Percentiles rank a stretch among this genome's conserved stretches.
Conservation (phyloP, 345 rosid genomes). For the Brassica cretica region DNA sequence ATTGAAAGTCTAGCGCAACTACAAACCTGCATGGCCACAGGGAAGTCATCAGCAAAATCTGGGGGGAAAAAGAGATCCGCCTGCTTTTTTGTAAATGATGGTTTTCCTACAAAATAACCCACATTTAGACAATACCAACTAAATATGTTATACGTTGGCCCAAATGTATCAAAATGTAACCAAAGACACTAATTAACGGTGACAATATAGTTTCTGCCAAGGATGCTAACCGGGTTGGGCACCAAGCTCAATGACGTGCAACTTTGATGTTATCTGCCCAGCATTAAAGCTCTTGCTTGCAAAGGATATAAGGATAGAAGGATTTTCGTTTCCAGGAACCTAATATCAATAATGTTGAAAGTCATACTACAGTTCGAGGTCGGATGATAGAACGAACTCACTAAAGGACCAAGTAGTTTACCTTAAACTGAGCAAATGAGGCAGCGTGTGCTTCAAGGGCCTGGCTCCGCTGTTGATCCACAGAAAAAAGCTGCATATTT, state of each 20-base stretch:
- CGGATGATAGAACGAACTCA: not conserved
- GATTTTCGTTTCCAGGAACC: conserved; percentile 97
- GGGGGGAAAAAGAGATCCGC: conserved; percentile 99
- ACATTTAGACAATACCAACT: conserved; percentile 6
- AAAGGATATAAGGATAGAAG: conserved; percentile 85
- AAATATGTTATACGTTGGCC: not conserved
- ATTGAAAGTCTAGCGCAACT: conserved; percentile 18
- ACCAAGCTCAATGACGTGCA: conserved; percentile 97
- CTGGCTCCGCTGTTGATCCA: conserved; percentile 46
- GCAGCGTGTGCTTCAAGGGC: too few relatives aligned
- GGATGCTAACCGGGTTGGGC: conserved; percentile 82
- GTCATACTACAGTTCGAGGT: conserved; percentile 14
- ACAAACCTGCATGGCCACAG: conserved; percentile 96
- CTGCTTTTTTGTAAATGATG: conserved; percentile 90
- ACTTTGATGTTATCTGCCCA: conserved; percentile 88
- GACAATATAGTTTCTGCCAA: not conserved
- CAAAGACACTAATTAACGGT: not conserved
- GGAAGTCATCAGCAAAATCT: conserved; percentile 97
- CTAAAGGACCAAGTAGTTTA: conserved; percentile 27
- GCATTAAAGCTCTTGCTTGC: conserved; percentile 86
- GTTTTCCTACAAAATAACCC: conserved; percentile 62
- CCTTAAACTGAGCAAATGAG: conserved; percentile 42
- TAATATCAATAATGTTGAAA: conserved; percentile 27
- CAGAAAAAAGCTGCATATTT: conserved; percentile 91
- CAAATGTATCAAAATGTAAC: not conserved